A percentile compares a stretch with the other conserved stretches of the same genome.
phyloP scores from a whole-genome alignment of 257 asterid species.

The Leonotis leonurus region DNA sequence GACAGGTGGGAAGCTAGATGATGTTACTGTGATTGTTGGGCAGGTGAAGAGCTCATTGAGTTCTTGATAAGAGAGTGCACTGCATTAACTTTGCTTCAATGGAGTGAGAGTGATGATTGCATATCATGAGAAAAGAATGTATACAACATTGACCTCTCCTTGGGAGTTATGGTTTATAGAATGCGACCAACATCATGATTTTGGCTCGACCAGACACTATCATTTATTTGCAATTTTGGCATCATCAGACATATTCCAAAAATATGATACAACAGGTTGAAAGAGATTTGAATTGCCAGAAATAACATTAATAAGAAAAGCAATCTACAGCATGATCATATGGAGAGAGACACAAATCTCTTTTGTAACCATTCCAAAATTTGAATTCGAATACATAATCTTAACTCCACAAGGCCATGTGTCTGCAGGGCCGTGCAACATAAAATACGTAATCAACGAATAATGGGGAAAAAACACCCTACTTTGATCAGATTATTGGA shows the following conservation, averaged over 20 bases:
- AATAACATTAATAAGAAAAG: not conserved
- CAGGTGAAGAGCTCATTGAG: constrained; percentile 40
- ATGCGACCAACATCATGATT: no score
- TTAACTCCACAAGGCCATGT: not conserved
- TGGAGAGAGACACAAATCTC: not conserved
- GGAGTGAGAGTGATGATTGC: not conserved
- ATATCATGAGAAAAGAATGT: no score
- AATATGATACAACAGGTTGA: not conserved
- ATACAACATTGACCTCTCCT: no score
- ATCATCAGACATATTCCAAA: not conserved
- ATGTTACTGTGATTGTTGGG: constrained; percentile 65
- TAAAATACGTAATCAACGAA: not conserved
- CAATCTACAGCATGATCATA: not conserved
- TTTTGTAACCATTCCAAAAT: constrained; percentile 7
- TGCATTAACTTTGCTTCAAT: not conserved
- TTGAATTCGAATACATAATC: not conserved
- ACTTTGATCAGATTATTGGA: constrained; percentile 11
- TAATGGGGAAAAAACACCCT: not conserved
- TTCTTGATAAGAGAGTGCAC: constrained; percentile 12
- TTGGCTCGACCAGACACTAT: not conserved
- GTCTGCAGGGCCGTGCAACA: not conserved
- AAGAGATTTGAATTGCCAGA: not conserved
- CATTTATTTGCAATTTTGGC: not conserved
- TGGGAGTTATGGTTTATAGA: no score
- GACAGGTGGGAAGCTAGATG: constrained; percentile 81